These are phyloP conservation scores for Wickerhamiella siamensis DNA, from an alignment of 805 yeast species.

Conservation along the genomic window DNA sequence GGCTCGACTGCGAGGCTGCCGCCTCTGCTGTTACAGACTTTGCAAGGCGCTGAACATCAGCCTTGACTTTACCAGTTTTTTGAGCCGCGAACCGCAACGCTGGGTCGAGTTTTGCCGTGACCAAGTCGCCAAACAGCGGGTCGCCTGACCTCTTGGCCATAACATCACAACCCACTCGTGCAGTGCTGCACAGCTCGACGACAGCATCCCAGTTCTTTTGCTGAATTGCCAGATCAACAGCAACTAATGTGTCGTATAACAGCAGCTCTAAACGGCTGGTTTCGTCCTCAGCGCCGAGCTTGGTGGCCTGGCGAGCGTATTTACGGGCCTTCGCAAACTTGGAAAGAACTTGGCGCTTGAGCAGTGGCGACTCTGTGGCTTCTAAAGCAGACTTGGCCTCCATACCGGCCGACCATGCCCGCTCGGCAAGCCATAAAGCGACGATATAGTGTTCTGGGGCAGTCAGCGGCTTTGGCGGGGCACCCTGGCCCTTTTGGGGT, in stretches of 20 bases:
- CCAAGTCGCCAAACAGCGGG: slow-evolving; percentile 36
- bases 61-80: slow-evolving; percentile 17
- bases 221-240: slow-evolving; percentile 38
- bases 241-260: slow-evolving; percentile 31
- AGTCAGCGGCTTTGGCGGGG: slow-evolving; percentile 32
- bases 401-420: slow-evolving; percentile 56
- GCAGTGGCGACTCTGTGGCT: slow-evolving; percentile 30
- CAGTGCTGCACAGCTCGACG: slow-evolving; percentile 38
- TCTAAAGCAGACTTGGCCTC: slow-evolving; percentile 45
- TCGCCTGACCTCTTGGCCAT: slow-evolving; percentile 27
- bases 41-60: slow-evolving; percentile 38
- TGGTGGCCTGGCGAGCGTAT: slow-evolving; percentile 30
- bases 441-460: slow-evolving; percentile 38
- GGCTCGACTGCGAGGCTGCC: slow-evolving; percentile 26
- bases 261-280: slow-evolving; percentile 15
- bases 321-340: slow-evolving; percentile 52
- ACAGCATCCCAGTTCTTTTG: slow-evolving; percentile 44
- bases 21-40: slow-evolving; percentile 26
- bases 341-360: slow-evolving; percentile 33
- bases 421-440: slow-evolving; percentile 56
- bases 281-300: slow-evolving; percentile 8
- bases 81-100: slow-evolving; percentile 44
- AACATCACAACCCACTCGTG: slow-evolving; percentile 46
- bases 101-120: slow-evolving; percentile 51
- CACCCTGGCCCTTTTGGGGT: slow-evolving; percentile 40